Base-by-base conservation (phyloP, 176 grass and related monocot genomes). In the Triticum urartu region DNA sequence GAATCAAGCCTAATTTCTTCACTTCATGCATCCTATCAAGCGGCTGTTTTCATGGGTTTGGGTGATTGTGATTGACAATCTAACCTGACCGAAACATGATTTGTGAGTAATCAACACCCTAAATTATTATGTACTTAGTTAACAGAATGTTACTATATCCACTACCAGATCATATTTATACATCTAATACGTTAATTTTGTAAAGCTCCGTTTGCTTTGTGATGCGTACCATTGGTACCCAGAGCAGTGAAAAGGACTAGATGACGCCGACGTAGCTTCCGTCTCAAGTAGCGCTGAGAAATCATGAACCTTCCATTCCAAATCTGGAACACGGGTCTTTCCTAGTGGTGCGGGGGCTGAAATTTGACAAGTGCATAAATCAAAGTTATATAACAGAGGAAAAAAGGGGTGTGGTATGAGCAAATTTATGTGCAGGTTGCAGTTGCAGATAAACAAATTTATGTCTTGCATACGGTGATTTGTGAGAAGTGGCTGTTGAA, bases 191-290 rank as follows among this genome's bases (percentile, higher is more conserved):
- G 22, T 40, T 42, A 79, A 7, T 26, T 62, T 58, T 26, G 33
- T 14, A 39, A 64, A 7, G 13, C 6, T 25, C 3, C 12, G 9
- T 38, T 78, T 35, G 21, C 33, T 17, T 35, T 22, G 21, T 25
- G 42, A 35, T 38, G 3, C 85, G 9, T 75, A 75, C 78, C 85
- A 87, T 2, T 14, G 26, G 25, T 68, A 82, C 11, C 43, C 79
- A 15, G 52, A 75, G 60, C 32, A 67, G 79, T 43, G 9, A 56
- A 87, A 87, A 50, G 2, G 0, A 75, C 4, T 6, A n/a, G 85
- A 80, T 3, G 0, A n/a, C 0, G 38, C 54, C 3, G 43, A 12
- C 11, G 10, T 45, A 45, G 43, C 43, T 45, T 45, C 43, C 3
- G 43, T 45, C 43, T 45, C 43, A 12, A 45, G 43, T 45, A 45